Conservation (phyloP, 768 basidiomycete genomes). For the Lactarius sanguifluus region DNA sequence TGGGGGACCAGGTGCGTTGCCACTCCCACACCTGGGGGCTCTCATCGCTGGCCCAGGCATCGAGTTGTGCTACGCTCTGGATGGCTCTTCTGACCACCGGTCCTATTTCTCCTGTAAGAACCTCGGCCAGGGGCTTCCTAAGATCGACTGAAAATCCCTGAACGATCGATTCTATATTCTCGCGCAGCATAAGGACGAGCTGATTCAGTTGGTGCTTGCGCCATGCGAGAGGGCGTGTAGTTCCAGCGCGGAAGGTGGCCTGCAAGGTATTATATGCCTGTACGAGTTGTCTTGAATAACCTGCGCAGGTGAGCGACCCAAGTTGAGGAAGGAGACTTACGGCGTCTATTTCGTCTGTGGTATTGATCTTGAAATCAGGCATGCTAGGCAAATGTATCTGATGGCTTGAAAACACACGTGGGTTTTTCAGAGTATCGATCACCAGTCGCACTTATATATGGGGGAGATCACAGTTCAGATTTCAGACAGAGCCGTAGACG, state of each 20-base stretch:
- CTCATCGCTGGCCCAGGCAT: slow-evolving; percentile 56
- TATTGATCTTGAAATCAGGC: slow-evolving; percentile 17
- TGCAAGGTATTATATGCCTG: slow-evolving; percentile 23
- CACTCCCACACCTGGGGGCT: slow-evolving; percentile 40
- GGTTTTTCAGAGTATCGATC: no score
- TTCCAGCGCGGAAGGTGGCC: slow-evolving; percentile 61
- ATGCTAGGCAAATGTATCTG: slow-evolving; percentile 4
- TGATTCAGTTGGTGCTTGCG: slow-evolving; percentile 64
- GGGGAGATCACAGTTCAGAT: neutral
- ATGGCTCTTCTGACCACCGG: slow-evolving; percentile 36
- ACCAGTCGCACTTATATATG: neutral
- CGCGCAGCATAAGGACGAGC: slow-evolving; percentile 59
- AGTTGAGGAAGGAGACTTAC: neutral
- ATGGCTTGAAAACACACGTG: neutral
- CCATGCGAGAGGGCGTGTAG: slow-evolving; percentile 58
- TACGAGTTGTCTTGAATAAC: neutral
- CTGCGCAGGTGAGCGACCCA: neutral
- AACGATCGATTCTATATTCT: slow-evolving; percentile 55
- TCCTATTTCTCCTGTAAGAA: slow-evolving; percentile 43
- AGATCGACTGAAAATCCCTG: slow-evolving; percentile 42
- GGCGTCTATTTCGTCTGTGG: slow-evolving; percentile 15
- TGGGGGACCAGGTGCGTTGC: slow-evolving; percentile 54
- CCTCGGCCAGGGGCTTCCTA: slow-evolving; percentile 33
- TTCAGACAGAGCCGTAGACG: neutral
- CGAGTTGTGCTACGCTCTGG: slow-evolving; percentile 45